Base-by-base conservation (phyloP, 305 asterid species). In the Fraxinus paxiana region DNA sequence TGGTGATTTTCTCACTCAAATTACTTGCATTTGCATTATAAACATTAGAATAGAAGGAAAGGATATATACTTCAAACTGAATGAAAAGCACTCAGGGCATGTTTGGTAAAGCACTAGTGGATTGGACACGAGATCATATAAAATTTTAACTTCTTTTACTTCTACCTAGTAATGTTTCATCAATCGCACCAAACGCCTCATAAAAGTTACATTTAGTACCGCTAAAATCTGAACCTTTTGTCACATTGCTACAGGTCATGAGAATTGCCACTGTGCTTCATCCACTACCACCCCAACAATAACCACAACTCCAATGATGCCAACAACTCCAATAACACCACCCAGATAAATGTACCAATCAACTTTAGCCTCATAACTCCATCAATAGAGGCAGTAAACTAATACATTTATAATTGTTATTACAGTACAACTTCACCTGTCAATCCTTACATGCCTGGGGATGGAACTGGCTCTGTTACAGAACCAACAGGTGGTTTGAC, bases 251-350 rank as follows among this genome's bases (percentile, higher is more conserved):
- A 2, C 59, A 77, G 81, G 81, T 77, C 70, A n/a, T 31, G 81
- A 75, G 70, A 77, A 18, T 17, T 77, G 81, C 70, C 81, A 61
- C 15, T 77, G 7, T 77, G 10, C 81, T 20, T 35, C 73, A 33
- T 59, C 81, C 56, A 61, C 13, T 9, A 17, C 75, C 24, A 76
- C 30, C 12, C 24, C 48, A 3, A 24, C 81, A 67, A 10, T 26
- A 6, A 26, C 76, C 37, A 5, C 37, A 5, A 33, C 37, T 33
- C 37, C 34, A 31, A 30, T 4, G 33, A 13, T 5, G 22, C 65
- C 72, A 17, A 63, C 72, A 9, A 63, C 72, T 63, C 72, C 72
- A 63, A 24, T 59, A 22, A 20, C 72, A 24, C 72, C 72, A 10
- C 72, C 72, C 35, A 63, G 72, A 18, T 63, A 22, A 63, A 56